Percentiles rank a stretch among this genome's conserved stretches.
These are phyloP conservation scores for Russula ochroleuca DNA, from an alignment of 768 basidiomycete species.

Conservation along the genomic window DNA sequence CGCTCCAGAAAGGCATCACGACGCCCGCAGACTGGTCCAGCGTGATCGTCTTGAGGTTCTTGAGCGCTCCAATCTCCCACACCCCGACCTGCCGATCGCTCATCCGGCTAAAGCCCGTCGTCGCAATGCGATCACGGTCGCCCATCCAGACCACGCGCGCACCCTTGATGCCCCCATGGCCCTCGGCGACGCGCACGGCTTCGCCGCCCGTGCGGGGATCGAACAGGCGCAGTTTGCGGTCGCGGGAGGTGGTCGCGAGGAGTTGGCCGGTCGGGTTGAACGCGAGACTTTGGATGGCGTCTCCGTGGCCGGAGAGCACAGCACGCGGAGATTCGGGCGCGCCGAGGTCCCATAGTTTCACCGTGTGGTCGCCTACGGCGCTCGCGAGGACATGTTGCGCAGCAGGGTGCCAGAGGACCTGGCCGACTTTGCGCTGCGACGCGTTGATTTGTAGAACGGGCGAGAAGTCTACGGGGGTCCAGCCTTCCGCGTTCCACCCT, in stretches of 20 bases:
- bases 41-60: conserved; percentile 67
- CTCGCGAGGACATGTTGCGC: conserved; percentile 82
- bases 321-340: conserved; percentile 59
- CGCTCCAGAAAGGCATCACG: conserved; percentile 96
- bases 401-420: conserved; percentile 90
- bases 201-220: conserved; percentile 82
- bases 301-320: conserved; percentile 69
- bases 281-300: conserved; percentile 80
- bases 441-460: conserved; percentile 79
- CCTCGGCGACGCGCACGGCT: conserved; percentile 77
- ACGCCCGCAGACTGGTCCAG: conserved; percentile 92
- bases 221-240: conserved; percentile 88
- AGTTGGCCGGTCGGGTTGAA: conserved; percentile 37
- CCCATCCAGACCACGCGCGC: conserved; percentile 90
- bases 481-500: conserved; percentile 72
- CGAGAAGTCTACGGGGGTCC: conserved; percentile 77
- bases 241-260: conserved; percentile 85
- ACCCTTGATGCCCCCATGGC: conserved; percentile 87
- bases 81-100: conserved; percentile 86
- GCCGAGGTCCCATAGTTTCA: conserved; percentile 90
- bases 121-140: conserved; percentile 79
- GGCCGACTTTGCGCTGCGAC: conserved; percentile 85
- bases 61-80: conserved; percentile 82
- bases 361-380: conserved; percentile 76
- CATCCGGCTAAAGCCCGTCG: conserved; percentile 96